Conservation (phyloP, 1,284 basidiomycete genomes). For the Coniferiporia weirii region DNA sequence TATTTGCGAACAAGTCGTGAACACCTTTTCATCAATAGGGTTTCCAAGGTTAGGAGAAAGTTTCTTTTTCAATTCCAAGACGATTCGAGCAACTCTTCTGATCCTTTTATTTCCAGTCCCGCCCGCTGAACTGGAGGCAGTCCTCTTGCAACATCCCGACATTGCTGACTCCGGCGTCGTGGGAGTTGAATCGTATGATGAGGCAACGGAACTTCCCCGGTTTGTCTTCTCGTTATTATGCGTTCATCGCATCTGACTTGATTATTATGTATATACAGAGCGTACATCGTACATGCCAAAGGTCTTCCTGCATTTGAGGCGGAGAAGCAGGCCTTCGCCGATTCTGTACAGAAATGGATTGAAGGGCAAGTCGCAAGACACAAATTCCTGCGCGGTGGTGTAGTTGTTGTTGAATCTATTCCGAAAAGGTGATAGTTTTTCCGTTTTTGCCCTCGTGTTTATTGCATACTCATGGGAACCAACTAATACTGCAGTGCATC, state of each 20-base stretch:
- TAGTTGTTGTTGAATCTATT: constrained; percentile 49
- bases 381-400: constrained; percentile 63
- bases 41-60: constrained; percentile 45
- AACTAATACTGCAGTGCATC: constrained; percentile 44
- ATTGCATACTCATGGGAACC: neutral
- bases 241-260: neutral
- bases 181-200: constrained; percentile 52
- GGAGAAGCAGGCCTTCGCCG: constrained; percentile 38
- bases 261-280: constrained; percentile 34
- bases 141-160: constrained; percentile 68
- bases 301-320: constrained; percentile 32
- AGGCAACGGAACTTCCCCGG: constrained; percentile 78
- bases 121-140: constrained; percentile 75
- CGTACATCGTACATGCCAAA: constrained; percentile 61
- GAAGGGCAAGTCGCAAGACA: constrained; percentile 55
- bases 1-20: neutral
- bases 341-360: constrained; percentile 59
- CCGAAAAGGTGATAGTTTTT: constrained; percentile 54
- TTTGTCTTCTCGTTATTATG: constrained; percentile 22
- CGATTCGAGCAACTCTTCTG: too few species aligned
- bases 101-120: constrained; percentile 45
- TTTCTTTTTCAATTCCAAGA: too few species aligned
- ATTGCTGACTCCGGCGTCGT: constrained; percentile 73
- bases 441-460: neutral
- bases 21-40: constrained; percentile 34